Evolutionary conservation across 208 protist species (phyloP), one percentile per base, ranked within the genome.

Genomic region (Herpetomonas tarakana): DNA sequence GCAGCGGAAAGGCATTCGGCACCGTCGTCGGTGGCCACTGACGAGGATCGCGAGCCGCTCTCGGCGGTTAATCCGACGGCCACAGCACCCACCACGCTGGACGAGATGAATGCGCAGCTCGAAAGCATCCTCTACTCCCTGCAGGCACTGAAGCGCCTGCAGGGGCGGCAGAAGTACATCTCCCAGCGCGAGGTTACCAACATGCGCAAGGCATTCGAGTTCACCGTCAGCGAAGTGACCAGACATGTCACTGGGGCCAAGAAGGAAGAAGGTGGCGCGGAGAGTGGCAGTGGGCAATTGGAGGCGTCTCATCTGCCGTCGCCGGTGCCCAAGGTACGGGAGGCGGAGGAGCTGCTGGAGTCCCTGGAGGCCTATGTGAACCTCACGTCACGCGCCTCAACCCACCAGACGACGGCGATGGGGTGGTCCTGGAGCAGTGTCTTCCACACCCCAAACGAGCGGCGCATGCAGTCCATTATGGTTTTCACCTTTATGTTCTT

Each of bases 41-140:
- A 41, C 14, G 35, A 41, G 35, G 35, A 41, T 14, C 35, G 35
- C 35, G 35, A 41, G 35, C 35, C 35, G 46, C 46, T 52, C 46
- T 52, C 19, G 11, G 46, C 46, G 46, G 46, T 52, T 7, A 41
- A 41, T 41, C 35, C 35, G 35, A 41, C 35, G 9, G 14, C 51
- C 22, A 38, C 51, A 6, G 51, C 51, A 31, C 35, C 35, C 6
- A 41, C 35, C 35, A 41, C 46, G n/a, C 46, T 19, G n/a, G 76
- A 83, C 22, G 80, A 87, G 25, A 63, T 88, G 53, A 66, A 88
- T 12, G 72, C 72, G 60, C 76, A 79, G 52, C 65, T 88, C 12
- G 74, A 88, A 19, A 53, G 65, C 11, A 76, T 88, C 22, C 64
- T 84, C n/a, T 59, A 78, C 47, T 69, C 76, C 27, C 71, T 81